Percentiles rank a stretch among this genome's conserved stretches.
phyloP scores from a whole-genome alignment of 805 yeast species.

The Maudiozyma bulderi region DNA sequence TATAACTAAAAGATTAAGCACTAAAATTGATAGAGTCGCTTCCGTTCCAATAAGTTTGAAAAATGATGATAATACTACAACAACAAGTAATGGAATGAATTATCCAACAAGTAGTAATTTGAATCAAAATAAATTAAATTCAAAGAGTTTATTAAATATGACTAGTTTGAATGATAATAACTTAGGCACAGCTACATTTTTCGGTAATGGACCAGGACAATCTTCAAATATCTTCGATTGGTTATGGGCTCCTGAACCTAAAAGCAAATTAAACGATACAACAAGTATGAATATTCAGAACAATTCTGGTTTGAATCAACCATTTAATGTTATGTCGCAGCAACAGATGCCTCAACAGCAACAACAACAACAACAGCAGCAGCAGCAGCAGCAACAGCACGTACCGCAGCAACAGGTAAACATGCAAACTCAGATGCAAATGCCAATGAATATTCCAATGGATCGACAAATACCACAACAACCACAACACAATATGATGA shows the following conservation, averaged over 20 bases:
- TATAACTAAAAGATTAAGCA: neutral
- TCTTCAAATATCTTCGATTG: slow-evolving; percentile 1
- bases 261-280: neutral
- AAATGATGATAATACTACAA: neutral
- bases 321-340: neutral
- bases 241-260: neutral
- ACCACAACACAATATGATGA: neutral
- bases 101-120: neutral
- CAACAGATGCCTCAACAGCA: slow-evolving; percentile 1
- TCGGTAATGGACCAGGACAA: too few relatives aligned
- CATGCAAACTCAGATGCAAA: neutral
- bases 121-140: neutral
- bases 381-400: neutral
- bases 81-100: neutral
- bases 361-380: neutral
- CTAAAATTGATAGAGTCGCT: neutral
- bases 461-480: slow-evolving; percentile 5
- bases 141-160: neutral
- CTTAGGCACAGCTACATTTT: neutral
- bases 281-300: too few relatives aligned
- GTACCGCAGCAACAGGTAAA: neutral
- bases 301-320: too few relatives aligned
- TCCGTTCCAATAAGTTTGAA: neutral
- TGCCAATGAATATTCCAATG: neutral
- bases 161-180: neutral